Evolutionary conservation across 139 green algal species (phyloP), one percentile per base, ranked within the genome.

Genomic region (Micractinium sp.): DNA sequence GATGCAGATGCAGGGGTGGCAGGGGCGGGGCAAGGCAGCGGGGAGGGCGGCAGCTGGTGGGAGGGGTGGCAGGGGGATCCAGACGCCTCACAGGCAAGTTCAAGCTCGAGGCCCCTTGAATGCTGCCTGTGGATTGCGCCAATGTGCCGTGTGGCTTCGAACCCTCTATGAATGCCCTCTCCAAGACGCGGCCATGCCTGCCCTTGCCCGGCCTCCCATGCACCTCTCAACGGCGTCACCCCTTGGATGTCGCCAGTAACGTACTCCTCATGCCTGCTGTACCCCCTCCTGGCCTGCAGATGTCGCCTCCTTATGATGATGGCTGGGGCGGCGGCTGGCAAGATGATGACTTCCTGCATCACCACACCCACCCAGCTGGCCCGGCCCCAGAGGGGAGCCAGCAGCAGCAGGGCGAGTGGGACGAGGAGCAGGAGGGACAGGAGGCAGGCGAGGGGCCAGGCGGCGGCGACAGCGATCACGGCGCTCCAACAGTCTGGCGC

Each of bases 261-360:
- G 14, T 25, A 9, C n/a, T 23, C 7, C 74, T 80, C 74, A 20
- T 36, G n/a, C 75, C 47, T 56, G 47, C 47, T 56, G 15, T n/a
- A 9, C 31, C 33, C 12, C 29, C 31, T 41, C 29, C 74, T 53
- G 18, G 23, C 39, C 78, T 47, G 25, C 83, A 80, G 83, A 27
- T 87, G 83, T 39, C 83, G n/a, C 66, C 22, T 15, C 69, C 38
- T 25, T 61, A 61, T 75, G 85, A 89, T 27, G 85, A 89, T 4
- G 60, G 60, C 86, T 89, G 86, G 67, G 56, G 27, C 25, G 87
- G 36, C 31, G 79, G 73, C 25, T 85, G 79, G 61, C 60, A 39
- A 29, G 81, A 47, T 9, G 82, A 81, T 38, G 83, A 87, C 23
- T 66, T 29, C 67, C 81, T 76, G 56, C 81, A n/a, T n/a, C n/a